Percentiles rank a stretch among this genome's conserved stretches.
Evolutionary conservation across 768 basidiomycete genomes (phyloP).

Genomic region (Suillus subaureus): DNA sequence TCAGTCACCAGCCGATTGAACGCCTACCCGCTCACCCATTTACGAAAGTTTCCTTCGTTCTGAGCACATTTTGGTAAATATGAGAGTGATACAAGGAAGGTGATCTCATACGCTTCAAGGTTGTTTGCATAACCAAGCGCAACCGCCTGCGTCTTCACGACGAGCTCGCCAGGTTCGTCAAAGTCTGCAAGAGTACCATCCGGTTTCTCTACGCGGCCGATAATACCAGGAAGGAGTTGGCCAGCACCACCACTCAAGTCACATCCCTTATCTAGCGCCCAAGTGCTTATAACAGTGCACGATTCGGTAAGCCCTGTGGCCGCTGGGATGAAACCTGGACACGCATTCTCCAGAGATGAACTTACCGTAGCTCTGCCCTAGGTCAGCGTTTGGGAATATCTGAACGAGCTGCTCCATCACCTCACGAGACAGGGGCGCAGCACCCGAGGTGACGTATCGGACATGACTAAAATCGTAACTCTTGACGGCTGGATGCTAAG

Average conservation of each 20-base stretch:
- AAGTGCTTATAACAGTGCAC: conserved; percentile 50
- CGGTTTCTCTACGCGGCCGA: conserved; percentile 55
- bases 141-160: conserved; percentile 62
- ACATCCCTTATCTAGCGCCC: conserved; percentile 47
- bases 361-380: conserved; percentile 67
- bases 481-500: conserved; percentile 42
- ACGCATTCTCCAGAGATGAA: background rate
- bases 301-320: conserved; percentile 65
- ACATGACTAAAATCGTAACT: conserved; percentile 43
- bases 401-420: conserved; percentile 47
- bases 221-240: conserved; percentile 57
- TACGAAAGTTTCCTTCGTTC: conserved; percentile 65
- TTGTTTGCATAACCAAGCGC: conserved; percentile 61
- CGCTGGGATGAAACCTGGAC: background rate
- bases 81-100: conserved; percentile 2
- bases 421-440: conserved; percentile 59
- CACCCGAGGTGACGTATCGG: conserved; percentile 45
- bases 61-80: conserved; percentile 28
- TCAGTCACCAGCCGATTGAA: background rate
- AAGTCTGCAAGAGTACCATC: conserved; percentile 59
- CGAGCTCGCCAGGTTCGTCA: conserved; percentile 63
- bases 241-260: conserved; percentile 58
- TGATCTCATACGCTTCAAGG: conserved; percentile 53
- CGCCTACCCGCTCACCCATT: conserved; percentile 37
- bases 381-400: conserved; percentile 49